phyloP scores from a whole-genome alignment of 2,329 filamentous ascomycete genomes.

The Botryotinia convoluta region DNA sequence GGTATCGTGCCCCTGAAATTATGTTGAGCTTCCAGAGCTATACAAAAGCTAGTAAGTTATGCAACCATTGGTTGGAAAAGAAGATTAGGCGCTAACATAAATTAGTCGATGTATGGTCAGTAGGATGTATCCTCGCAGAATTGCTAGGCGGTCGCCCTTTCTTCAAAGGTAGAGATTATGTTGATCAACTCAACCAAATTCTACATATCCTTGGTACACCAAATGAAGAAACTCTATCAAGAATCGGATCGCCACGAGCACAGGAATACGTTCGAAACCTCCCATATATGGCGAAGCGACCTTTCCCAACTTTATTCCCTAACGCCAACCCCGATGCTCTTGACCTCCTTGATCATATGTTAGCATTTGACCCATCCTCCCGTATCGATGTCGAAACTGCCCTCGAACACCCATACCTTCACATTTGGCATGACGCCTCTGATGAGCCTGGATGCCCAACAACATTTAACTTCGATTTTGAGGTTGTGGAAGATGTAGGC shows the following conservation, averaged over 20 bases:
- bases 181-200: slow-evolving; percentile 99
- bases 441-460: slow-evolving; percentile 93
- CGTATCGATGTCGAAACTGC: slow-evolving; percentile 94
- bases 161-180: slow-evolving; percentile 98
- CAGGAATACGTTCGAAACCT: slow-evolving; percentile 98
- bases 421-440: slow-evolving; percentile 94
- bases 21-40: slow-evolving; percentile 99
- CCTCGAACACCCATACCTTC: slow-evolving; percentile 91
- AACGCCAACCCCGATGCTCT: slow-evolving; percentile 94
- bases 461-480: slow-evolving; percentile 97
- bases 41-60: slow-evolving; percentile 94
- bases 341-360: slow-evolving; percentile 93
- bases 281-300: slow-evolving; percentile 89
- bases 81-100: slow-evolving; percentile 20
- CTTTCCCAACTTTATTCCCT: slow-evolving; percentile 85
- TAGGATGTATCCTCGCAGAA: slow-evolving; percentile 95
- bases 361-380: slow-evolving; percentile 91
- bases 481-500: slow-evolving; percentile 89
- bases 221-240: slow-evolving; percentile 87
- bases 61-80: slow-evolving; percentile 17
- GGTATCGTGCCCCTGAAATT: slow-evolving; percentile 98
- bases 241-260: slow-evolving; percentile 91
- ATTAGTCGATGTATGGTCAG: slow-evolving; percentile 98
- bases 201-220: slow-evolving; percentile 96
- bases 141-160: slow-evolving; percentile 94